Base-by-base conservation (phyloP, 306 rosid species). In the Pyrus pyrifolia region DNA sequence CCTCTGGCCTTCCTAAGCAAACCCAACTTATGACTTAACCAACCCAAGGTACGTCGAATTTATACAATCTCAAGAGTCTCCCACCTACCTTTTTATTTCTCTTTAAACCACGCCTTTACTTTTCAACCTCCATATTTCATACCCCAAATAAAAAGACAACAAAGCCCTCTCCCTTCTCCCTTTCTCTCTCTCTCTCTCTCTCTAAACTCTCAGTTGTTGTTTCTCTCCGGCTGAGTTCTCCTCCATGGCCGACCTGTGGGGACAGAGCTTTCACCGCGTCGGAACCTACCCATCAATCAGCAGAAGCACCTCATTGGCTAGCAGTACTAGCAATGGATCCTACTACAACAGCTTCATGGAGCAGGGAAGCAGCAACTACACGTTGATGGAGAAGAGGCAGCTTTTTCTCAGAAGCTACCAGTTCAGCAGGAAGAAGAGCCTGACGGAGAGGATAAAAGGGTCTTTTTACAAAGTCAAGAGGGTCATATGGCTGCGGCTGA, bases 381-480 rank as follows among this genome's bases (percentile, higher is more conserved):
- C 78, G 60, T 83, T 88, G 89, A 86, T 87, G 85, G 96, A 91
- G 81, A 93, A 91, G 90, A 84, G 98, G 67, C 98, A 89, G 66
- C 27, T 89, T 3, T 93, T 89, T 38, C 84, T 91, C 6, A 89
- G 93, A 82, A 93, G 98, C 88, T 93, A 93, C 74, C 91, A 89
- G 78, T 93, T 93, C 83, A 53, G 84, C 80, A 67, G 93, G 62
- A 91, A 86, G 78, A 85, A 80, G 85, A 91, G 75, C 29, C 15
- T 93, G 3, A 3, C 73, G 0, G 88, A 87, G 76, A 91, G 86
- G 71, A 76, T 93, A 65, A 91, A 78, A 76, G 86, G 89, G 49
- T 86, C 89, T n/a, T 67, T 93, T 76, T 62, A 80, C 55, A 88
- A 87, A 71, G 86, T 70, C 25, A 91, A 83, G 68, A 89, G 81